Conservation (phyloP, 2,329 filamentous ascomycete species). For the Cladosporium colombiae region DNA sequence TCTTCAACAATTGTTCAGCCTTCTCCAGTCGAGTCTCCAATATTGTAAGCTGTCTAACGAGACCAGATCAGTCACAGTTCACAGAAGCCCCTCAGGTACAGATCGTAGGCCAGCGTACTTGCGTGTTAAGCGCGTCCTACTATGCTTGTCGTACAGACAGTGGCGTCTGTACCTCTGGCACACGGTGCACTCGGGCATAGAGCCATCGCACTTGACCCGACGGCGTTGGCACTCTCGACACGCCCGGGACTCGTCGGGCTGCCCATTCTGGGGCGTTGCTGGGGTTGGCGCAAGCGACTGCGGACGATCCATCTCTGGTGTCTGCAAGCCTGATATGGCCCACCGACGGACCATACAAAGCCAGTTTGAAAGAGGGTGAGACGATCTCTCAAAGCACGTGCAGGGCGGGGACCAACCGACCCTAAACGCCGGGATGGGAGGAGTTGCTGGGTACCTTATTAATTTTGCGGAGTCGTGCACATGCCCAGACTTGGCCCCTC, state of each 20-base stretch:
- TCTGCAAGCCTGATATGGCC: conserved; percentile 6
- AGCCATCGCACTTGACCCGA: conserved; percentile 15
- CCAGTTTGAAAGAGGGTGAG: background rate
- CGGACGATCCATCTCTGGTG: background rate
- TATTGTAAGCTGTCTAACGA: conserved; percentile 13
- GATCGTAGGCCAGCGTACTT: conserved; percentile 8
- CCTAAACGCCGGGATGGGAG: background rate
- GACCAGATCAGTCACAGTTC: background rate
- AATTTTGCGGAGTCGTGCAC: conserved; percentile 11
- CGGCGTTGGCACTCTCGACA: conserved; percentile 18
- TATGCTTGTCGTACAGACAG: conserved; percentile 18
- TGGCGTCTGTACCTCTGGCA: conserved; percentile 19
- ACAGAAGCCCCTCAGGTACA: background rate
- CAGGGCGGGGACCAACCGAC: background rate
- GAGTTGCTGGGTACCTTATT: background rate
- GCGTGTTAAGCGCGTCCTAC: conserved; percentile 17
- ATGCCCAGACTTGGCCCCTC: conserved; percentile 8
- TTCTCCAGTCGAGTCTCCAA: conserved; percentile 13
- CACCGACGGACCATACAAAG: background rate
- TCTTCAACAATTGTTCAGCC: conserved; percentile 11
- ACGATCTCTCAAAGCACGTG: conserved; percentile 6
- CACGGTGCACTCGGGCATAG: conserved; percentile 15
- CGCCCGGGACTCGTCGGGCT: conserved; percentile 6
- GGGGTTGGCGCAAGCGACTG: conserved; percentile 6
- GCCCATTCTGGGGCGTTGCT: background rate